phyloP scores from a whole-genome alignment of 2,329 filamentous ascomycete genomes.

The Xylariaceae sp. region DNA sequence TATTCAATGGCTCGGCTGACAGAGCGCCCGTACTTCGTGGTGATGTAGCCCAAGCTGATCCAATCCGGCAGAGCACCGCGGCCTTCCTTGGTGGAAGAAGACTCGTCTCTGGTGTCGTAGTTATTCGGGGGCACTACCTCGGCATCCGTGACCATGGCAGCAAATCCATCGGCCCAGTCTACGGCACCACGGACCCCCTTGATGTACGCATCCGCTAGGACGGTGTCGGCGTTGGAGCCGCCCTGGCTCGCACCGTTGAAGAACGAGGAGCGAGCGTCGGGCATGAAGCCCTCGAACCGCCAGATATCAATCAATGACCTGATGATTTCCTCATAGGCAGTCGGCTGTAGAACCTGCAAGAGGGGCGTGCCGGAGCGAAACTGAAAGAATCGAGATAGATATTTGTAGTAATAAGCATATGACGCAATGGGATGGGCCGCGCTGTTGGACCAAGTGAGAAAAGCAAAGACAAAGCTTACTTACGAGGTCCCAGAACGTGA shows the following conservation, averaged over 20 bases:
- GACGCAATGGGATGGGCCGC: background rate
- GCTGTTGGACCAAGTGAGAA: no score
- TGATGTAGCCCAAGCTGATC: slow-evolving; percentile 60
- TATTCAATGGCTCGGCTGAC: slow-evolving; percentile 64
- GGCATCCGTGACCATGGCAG: slow-evolving; percentile 62
- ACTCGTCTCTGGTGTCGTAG: slow-evolving; percentile 49
- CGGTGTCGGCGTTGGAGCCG: slow-evolving; percentile 65
- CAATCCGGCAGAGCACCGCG: slow-evolving; percentile 65
- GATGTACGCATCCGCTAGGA: slow-evolving; percentile 66
- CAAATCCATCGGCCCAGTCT: slow-evolving; percentile 58
- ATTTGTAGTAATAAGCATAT: no score
- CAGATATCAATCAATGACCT: slow-evolving; percentile 64
- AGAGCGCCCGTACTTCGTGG: slow-evolving; percentile 53
- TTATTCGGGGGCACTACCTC: slow-evolving; percentile 57
- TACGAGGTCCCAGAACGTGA: slow-evolving; percentile 59
- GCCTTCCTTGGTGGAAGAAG: slow-evolving; percentile 61
- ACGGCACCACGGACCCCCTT: slow-evolving; percentile 60
- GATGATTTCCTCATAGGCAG: slow-evolving; percentile 58
- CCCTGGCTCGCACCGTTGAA: slow-evolving; percentile 65
- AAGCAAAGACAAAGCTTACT: no score
- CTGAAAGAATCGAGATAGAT: slow-evolving; percentile 17
- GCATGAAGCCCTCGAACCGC: slow-evolving; percentile 58
- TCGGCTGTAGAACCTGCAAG: slow-evolving; percentile 60
- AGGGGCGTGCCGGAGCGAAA: slow-evolving; percentile 62
- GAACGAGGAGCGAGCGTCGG: slow-evolving; percentile 62